A percentile compares a stretch with the other conserved stretches of the same genome.
These are phyloP conservation scores for Fusarium palustre DNA, from an alignment of 2,329 filamentous ascomycete genomes.

Conservation along the genomic window DNA sequence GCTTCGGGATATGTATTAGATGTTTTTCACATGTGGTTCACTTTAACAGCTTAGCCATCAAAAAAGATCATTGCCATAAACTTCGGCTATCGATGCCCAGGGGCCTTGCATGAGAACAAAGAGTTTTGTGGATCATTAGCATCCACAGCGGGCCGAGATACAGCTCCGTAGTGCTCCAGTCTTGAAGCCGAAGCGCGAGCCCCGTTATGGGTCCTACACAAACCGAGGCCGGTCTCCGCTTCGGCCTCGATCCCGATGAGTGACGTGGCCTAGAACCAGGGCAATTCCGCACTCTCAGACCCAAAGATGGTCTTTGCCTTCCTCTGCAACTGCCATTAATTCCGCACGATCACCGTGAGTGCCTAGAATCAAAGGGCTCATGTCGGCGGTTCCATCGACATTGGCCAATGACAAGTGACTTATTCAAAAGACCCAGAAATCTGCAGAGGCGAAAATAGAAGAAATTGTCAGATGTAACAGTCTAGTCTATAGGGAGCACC, in stretches of 20 bases:
- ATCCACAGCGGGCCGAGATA: conserved; percentile 5
- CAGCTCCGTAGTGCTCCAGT: neutral
- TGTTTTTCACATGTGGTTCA: too few species aligned
- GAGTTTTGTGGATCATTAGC: neutral
- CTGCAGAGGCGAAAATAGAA: neutral
- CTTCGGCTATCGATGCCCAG: neutral
- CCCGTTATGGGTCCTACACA: neutral
- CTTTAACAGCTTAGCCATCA: too few species aligned
- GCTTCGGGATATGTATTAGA: neutral
- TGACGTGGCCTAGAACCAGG: neutral
- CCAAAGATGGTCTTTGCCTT: neutral
- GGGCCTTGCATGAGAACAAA: neutral
- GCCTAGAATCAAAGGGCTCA: neutral
- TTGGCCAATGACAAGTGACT: neutral
- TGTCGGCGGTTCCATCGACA: neutral
- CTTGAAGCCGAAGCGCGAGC: conserved; percentile 7
- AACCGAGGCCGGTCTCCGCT: conserved; percentile 10
- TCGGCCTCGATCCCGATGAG: neutral
- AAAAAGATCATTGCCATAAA: neutral
- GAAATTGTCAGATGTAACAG: conserved; percentile 6
- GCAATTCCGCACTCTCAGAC: conserved; percentile 3
- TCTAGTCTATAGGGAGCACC: neutral
- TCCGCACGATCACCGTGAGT: neutral
- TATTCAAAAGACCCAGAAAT: neutral
- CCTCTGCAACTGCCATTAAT: neutral